Evolutionary conservation across 495 filamentous ascomycete species (phyloP).

Genomic region (Cetradonia linearis): DNA sequence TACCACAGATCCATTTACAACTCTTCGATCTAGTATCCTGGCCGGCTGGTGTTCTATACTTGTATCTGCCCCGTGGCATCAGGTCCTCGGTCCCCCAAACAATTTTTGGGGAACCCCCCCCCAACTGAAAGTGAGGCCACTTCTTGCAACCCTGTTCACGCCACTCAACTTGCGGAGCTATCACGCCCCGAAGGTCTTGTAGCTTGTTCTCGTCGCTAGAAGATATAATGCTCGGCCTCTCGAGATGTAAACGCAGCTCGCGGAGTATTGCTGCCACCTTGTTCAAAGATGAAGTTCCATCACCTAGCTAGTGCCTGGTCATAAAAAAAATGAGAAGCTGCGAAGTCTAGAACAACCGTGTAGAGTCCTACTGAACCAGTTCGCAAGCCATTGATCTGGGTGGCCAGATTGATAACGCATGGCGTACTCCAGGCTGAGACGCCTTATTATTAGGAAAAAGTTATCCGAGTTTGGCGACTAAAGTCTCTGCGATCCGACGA

Average conservation of each 20-base stretch:
- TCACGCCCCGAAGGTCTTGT: neutral
- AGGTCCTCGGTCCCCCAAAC: neutral
- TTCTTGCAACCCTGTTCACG: neutral
- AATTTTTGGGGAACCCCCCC: neutral
- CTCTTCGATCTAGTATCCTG: neutral
- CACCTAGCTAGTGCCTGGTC: neutral
- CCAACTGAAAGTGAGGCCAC: neutral
- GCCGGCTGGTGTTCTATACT: neutral
- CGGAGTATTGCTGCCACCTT: neutral
- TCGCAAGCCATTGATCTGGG: neutral
- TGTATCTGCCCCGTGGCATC: neutral
- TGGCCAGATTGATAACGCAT: neutral
- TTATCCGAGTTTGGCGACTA: neutral
- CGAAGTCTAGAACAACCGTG: neutral
- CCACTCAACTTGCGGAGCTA: neutral
- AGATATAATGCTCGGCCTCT: neutral
- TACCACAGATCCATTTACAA: neutral
- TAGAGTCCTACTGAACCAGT: neutral
- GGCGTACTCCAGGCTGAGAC: neutral
- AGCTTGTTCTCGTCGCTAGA: neutral
- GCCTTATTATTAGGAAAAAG: neutral
- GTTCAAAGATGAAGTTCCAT: neutral
- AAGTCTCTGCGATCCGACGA: fast-evolving
- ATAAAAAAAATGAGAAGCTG: neutral
- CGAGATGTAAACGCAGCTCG: neutral